Conservation (phyloP, 371 early-diverging fungal genomes). For the Rhizomucor pusillus region DNA sequence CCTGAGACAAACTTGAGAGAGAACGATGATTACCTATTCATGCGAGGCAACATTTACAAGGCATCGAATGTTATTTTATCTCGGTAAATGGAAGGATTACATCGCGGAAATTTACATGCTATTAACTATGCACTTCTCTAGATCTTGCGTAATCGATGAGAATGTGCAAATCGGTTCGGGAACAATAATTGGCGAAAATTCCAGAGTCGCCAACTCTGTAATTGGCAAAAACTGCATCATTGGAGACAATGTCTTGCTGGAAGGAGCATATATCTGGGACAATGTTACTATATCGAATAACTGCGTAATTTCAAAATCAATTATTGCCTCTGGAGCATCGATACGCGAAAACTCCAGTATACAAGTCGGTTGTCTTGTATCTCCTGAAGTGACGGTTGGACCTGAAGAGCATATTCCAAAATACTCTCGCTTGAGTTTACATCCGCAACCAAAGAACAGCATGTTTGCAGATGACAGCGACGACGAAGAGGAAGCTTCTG, state of each 20-base stretch:
- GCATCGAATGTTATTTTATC: constrained; percentile 73
- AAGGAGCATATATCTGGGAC: constrained; percentile 87
- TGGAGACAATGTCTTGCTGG: constrained; percentile 69
- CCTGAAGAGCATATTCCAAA: constrained; percentile 68
- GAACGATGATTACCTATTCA: constrained; percentile 67
- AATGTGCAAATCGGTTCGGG: constrained; percentile 82
- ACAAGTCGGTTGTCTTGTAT: constrained; percentile 71
- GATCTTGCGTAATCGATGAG: constrained; percentile 75
- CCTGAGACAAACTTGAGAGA: constrained; percentile 82
- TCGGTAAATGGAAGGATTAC: constrained; percentile 15
- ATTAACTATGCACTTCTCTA: neutral
- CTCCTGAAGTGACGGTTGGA: constrained; percentile 68
- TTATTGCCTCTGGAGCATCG: constrained; percentile 71
- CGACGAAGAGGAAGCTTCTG: constrained; percentile 48
- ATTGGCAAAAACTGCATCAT: constrained; percentile 85
- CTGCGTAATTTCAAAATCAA: constrained; percentile 62
- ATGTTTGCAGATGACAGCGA: constrained; percentile 47
- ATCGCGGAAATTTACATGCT: too few relatives aligned
- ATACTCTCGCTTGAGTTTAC: constrained; percentile 66
- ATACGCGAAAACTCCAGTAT: constrained; percentile 66
- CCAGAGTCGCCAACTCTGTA: constrained; percentile 70
- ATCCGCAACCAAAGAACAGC: constrained; percentile 41
- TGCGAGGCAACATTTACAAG: constrained; percentile 84
- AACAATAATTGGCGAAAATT: constrained; percentile 74
- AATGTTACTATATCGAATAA: constrained; percentile 65